A percentile compares a stretch with the other conserved stretches of the same genome.
phyloP scores from a whole-genome alignment of 441 rosid genomes.

The Erysimum pusillum region DNA sequence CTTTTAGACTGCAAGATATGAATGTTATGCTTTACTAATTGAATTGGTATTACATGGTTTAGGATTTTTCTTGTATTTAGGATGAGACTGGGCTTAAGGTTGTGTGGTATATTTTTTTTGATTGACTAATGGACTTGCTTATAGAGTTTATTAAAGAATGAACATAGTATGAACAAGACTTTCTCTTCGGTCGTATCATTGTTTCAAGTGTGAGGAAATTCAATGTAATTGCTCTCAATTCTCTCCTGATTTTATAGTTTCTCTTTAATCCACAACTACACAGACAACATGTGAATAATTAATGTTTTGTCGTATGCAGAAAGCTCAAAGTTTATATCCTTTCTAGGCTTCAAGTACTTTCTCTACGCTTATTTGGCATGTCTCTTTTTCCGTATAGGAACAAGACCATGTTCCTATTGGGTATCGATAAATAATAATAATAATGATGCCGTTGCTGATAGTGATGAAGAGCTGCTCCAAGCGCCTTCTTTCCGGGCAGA shows the following conservation, averaged over 20 bases:
- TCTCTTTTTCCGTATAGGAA: slow-evolving; percentile 16
- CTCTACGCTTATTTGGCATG: slow-evolving; percentile 25
- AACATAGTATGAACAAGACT: no score
- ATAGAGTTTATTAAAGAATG: no score
- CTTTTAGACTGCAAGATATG: no score
- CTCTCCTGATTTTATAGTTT: neutral
- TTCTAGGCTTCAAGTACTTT: slow-evolving; percentile 12
- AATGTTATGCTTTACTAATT: no score
- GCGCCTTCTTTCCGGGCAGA: slow-evolving; percentile 93
- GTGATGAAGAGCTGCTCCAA: slow-evolving; percentile 89
- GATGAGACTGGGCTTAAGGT: no score
- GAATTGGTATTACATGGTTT: no score
- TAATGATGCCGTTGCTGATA: slow-evolving; percentile 46
- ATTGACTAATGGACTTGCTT: no score
- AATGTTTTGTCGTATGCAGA: neutral
- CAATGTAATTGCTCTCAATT: slow-evolving; percentile 58
- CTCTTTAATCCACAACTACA: slow-evolving; percentile 17
- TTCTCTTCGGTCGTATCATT: no score
- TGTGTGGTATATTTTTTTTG: no score
- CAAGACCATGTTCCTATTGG: slow-evolving; percentile 3
- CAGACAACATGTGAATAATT: slow-evolving; percentile 6
- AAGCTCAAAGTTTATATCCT: neutral
- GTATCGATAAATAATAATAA: slow-evolving; percentile 21
- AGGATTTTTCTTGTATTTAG: no score
- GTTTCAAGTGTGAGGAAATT: slow-evolving; percentile 40